Conservation (phyloP, 495 filamentous ascomycete species). For the Penicillium lividum region DNA sequence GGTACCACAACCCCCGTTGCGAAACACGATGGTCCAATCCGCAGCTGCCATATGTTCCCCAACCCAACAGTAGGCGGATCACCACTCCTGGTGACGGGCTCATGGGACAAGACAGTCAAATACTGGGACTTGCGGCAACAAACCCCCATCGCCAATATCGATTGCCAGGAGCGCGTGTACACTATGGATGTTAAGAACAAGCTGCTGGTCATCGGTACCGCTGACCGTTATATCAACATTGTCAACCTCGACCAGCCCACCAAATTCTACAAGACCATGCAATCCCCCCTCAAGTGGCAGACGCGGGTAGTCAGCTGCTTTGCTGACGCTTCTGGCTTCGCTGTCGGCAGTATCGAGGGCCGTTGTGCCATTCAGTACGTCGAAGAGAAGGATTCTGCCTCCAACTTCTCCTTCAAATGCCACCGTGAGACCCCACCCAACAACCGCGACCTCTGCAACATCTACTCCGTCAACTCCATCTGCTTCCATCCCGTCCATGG, state of each 20-base stretch:
- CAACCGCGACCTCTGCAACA: slow-evolving; percentile 67
- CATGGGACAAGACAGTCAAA: slow-evolving; percentile 95
- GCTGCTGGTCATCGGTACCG: slow-evolving; percentile 79
- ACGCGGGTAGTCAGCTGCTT: slow-evolving; percentile 84
- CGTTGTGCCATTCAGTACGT: slow-evolving; percentile 88
- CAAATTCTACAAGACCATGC: slow-evolving; percentile 78
- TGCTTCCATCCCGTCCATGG: slow-evolving; percentile 85
- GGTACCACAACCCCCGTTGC: slow-evolving; percentile 55
- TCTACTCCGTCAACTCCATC: slow-evolving; percentile 88
- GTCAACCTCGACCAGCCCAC: slow-evolving; percentile 77
- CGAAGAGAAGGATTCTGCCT: slow-evolving; percentile 78
- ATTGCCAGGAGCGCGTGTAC: slow-evolving; percentile 81
- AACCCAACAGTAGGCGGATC: slow-evolving; percentile 48
- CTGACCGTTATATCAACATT: slow-evolving; percentile 86
- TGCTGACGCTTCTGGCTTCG: slow-evolving; percentile 79
- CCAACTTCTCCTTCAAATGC: slow-evolving; percentile 92
- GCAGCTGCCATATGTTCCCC: slow-evolving; percentile 72
- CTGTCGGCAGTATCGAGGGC: slow-evolving; percentile 85
- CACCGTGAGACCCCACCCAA: slow-evolving; percentile 74
- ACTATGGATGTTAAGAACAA: slow-evolving; percentile 79
- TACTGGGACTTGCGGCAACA: slow-evolving; percentile 86
- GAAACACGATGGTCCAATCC: slow-evolving; percentile 77
- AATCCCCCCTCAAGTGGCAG: slow-evolving; percentile 87
- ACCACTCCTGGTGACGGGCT: slow-evolving; percentile 79
- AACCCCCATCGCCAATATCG: slow-evolving; percentile 61